Evolutionary conservation across 257 asterid genomes (phyloP).

Genomic region (Dorcoceras hygrometricum): DNA sequence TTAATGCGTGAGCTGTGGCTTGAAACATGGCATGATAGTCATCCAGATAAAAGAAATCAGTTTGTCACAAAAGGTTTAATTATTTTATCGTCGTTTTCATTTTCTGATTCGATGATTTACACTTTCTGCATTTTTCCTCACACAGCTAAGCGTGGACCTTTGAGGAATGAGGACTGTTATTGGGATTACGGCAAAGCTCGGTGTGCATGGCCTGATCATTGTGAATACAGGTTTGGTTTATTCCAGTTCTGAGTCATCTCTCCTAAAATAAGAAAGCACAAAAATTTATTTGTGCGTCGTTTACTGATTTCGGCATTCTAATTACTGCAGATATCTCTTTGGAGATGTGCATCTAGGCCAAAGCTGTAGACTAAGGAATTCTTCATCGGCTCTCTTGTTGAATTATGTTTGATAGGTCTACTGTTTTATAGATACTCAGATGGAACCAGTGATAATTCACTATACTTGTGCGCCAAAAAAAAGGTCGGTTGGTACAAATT

Average conservation of each 20-base stretch:
- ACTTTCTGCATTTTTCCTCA: conserved; percentile 18
- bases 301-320: conserved; percentile 15
- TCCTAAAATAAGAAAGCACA: conserved; percentile 7
- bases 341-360: conserved; percentile 98
- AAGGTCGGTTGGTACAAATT: neutral
- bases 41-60: conserved; percentile 71
- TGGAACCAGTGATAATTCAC: neutral
- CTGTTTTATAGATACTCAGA: neutral
- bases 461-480: neutral
- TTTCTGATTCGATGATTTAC: neutral
- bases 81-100: conserved; percentile 14
- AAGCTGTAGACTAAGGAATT: conserved; percentile 85
- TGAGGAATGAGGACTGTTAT: conserved; percentile 94
- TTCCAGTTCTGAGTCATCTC: conserved; percentile 10
- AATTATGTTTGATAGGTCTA: conserved; percentile 49
- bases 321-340: conserved; percentile 61
- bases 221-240: conserved; percentile 79
- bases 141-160: conserved; percentile 88
- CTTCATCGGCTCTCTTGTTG: conserved; percentile 70
- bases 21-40: conserved; percentile 97
- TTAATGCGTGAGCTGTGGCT: conserved; percentile 99
- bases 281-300: conserved; percentile 6
- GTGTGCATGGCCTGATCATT: conserved; percentile 91
- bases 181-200: conserved; percentile 99
- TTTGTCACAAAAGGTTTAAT: conserved; percentile 86